These are phyloP conservation scores for Xylaria intraflava DNA, from an alignment of 495 filamentous ascomycete species.

Conservation along the genomic window DNA sequence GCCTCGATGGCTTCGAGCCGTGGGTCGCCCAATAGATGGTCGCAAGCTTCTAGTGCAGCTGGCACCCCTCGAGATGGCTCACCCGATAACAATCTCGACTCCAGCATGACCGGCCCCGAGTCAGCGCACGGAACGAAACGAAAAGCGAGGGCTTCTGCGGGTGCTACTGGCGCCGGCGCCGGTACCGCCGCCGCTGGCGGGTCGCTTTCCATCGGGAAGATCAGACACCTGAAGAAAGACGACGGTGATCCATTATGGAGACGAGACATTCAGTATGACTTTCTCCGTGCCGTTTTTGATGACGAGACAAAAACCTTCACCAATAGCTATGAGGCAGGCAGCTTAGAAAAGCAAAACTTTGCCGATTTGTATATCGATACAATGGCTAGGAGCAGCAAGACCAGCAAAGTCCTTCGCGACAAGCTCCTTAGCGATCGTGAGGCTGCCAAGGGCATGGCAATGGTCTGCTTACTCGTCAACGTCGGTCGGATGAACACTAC, in stretches of 20 bases:
- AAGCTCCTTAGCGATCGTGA: constrained; percentile 90
- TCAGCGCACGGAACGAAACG: constrained; percentile 21
- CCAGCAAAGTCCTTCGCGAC: constrained; percentile 94
- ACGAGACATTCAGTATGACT: constrained; percentile 96
- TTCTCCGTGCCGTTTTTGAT: constrained; percentile 85
- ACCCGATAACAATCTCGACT: constrained; percentile 21
- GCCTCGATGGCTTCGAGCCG: constrained; percentile 24
- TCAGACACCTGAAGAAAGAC: constrained; percentile 92
- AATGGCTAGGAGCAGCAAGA: constrained; percentile 98
- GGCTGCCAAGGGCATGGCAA: constrained; percentile 94
- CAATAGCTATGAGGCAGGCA: constrained; percentile 67
- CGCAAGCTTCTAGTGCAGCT: constrained; percentile 18
- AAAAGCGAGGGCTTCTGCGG: constrained; percentile 15
- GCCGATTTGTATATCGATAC: constrained; percentile 96
- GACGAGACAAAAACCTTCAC: constrained; percentile 81
- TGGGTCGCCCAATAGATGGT: constrained; percentile 21
- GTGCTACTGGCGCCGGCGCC: constrained; percentile 9
- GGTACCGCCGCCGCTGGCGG: constrained; percentile 2
- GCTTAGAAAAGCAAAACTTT: constrained; percentile 70
- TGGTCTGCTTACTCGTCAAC: constrained; percentile 97
- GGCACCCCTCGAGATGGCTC: constrained; percentile 17
- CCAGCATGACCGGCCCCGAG: constrained; percentile 20
- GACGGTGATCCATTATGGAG: constrained; percentile 95
- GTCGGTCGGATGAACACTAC: constrained; percentile 99
- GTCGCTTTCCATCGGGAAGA: constrained; percentile 64